phyloP scores from a whole-genome alignment of 2,329 filamentous ascomycete genomes.

The Aspergillus aculeatinus region DNA sequence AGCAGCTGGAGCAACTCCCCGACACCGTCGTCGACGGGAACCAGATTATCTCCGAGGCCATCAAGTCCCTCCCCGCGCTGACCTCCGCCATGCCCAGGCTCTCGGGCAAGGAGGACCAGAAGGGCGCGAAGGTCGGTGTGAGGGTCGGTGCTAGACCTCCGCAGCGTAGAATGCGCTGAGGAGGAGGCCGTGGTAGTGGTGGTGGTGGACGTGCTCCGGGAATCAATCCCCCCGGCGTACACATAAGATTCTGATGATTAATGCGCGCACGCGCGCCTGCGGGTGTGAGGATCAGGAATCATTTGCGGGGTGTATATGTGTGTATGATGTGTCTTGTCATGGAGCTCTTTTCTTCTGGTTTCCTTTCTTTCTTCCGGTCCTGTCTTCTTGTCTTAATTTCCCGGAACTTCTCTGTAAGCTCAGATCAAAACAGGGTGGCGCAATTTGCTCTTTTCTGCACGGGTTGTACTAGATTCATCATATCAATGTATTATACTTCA shows the following conservation, averaged over 20 bases:
- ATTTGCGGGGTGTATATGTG: slow-evolving; percentile 8
- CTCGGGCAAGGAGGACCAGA: slow-evolving; percentile 19
- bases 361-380: slow-evolving; percentile 4
- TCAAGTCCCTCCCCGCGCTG: slow-evolving; percentile 32
- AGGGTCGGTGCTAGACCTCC: slow-evolving; percentile 1
- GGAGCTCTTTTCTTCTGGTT: slow-evolving; percentile 17
- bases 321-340: neutral
- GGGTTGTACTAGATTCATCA: slow-evolving; percentile 24
- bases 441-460: slow-evolving; percentile 24
- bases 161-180: slow-evolving; percentile 21
- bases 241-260: neutral
- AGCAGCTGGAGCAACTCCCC: slow-evolving; percentile 59
- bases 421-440: slow-evolving; percentile 34
- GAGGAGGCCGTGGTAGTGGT: neutral
- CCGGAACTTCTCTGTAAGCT: slow-evolving; percentile 7
- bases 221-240: neutral
- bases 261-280: neutral
- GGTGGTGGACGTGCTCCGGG: too few relatives aligned
- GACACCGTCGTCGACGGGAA: slow-evolving; percentile 58
- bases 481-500: slow-evolving; percentile 28
- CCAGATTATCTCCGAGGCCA: slow-evolving; percentile 38
- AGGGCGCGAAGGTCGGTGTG: slow-evolving; percentile 20
- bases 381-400: slow-evolving; percentile 23
- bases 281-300: neutral
- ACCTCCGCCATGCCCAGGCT: slow-evolving; percentile 29